Percentiles rank a stretch among this genome's conserved stretches.
phyloP scores from a whole-genome alignment of 2,329 filamentous ascomycete species.

The Colletotrichum plurivorum region DNA sequence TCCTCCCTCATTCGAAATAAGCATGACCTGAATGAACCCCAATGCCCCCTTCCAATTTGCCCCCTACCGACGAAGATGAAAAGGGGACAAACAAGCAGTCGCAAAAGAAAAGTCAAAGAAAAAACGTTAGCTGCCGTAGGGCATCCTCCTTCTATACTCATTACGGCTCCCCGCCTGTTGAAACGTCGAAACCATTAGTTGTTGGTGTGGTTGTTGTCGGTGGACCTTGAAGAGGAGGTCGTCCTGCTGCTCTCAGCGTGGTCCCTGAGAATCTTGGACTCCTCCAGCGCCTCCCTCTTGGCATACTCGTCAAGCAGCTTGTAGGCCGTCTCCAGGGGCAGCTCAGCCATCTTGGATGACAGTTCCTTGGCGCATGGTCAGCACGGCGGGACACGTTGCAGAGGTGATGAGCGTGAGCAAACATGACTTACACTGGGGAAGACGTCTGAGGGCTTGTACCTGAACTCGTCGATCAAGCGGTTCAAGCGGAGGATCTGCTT shows the following conservation, averaged over 20 bases:
- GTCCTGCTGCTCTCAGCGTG: conserved; percentile 34
- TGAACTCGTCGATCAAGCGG: conserved; percentile 53
- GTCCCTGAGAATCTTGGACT: conserved; percentile 40
- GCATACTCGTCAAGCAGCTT: conserved; percentile 44
- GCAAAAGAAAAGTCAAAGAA: too few relatives aligned
- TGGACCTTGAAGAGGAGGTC: conserved; percentile 40
- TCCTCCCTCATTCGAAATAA: conserved; percentile 16
- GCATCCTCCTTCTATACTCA: not conserved
- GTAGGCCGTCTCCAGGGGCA: conserved; percentile 44
- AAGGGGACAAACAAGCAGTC: not conserved
- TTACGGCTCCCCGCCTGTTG: not conserved
- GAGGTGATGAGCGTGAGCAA: not conserved
- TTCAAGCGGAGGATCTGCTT: conserved; percentile 52
- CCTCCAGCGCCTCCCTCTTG: conserved; percentile 38
- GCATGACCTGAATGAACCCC: not conserved
- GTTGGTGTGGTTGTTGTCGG: conserved; percentile 21
- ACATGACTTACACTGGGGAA: conserved; percentile 45
- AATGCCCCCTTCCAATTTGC: not conserved
- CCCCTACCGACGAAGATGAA: conserved; percentile 5
- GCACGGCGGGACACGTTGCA: conserved; percentile 11
- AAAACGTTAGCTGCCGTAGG: not conserved
- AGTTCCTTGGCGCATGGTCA: conserved; percentile 37
- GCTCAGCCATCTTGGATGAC: conserved; percentile 40
- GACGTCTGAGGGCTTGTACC: conserved; percentile 48
- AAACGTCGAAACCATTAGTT: not conserved